These are phyloP conservation scores for Leccinum rimulosum DNA, from an alignment of 768 basidiomycete species.

Conservation along the genomic window DNA sequence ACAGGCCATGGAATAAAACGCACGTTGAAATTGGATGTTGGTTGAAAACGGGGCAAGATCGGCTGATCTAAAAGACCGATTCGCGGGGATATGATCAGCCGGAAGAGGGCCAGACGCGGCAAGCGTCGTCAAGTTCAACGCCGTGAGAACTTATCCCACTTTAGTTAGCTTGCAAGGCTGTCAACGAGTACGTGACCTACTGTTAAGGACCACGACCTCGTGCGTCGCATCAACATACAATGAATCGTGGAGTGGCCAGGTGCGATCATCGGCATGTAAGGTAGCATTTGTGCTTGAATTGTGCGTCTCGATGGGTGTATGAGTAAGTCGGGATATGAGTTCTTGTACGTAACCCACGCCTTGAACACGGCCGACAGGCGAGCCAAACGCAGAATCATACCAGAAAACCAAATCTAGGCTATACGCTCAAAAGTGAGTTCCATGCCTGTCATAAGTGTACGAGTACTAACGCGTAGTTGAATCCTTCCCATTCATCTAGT, in stretches of 20 bases:
- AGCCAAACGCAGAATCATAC: slow-evolving; percentile 79
- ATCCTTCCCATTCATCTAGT: slow-evolving; percentile 90
- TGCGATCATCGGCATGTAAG: slow-evolving; percentile 62
- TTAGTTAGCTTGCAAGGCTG: neutral
- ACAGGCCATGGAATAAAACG: slow-evolving; percentile 21
- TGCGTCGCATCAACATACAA: slow-evolving; percentile 90
- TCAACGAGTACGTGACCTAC: slow-evolving; percentile 37
- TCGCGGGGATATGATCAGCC: slow-evolving; percentile 61
- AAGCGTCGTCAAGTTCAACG: slow-evolving; percentile 77
- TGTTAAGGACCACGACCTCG: slow-evolving; percentile 87
- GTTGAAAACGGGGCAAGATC: slow-evolving; percentile 86
- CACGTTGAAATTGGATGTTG: slow-evolving; percentile 87
- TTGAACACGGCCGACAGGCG: slow-evolving; percentile 71
- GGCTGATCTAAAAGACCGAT: slow-evolving; percentile 68
- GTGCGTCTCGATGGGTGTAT: slow-evolving; percentile 64
- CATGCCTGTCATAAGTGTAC: neutral
- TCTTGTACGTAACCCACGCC: slow-evolving; percentile 84
- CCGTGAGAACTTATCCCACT: slow-evolving; percentile 62
- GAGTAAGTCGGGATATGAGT: slow-evolving; percentile 76
- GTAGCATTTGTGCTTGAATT: slow-evolving; percentile 87
- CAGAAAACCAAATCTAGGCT: slow-evolving; percentile 26
- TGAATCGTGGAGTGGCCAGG: slow-evolving; percentile 68
- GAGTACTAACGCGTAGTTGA: slow-evolving; percentile 71
- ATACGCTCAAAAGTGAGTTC: neutral
- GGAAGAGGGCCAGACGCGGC: slow-evolving; percentile 74